Evolutionary conservation across 2,329 filamentous ascomycete species (phyloP), one percentile per base, ranked within the genome.

Genomic region (Apiospora aurea): DNA sequence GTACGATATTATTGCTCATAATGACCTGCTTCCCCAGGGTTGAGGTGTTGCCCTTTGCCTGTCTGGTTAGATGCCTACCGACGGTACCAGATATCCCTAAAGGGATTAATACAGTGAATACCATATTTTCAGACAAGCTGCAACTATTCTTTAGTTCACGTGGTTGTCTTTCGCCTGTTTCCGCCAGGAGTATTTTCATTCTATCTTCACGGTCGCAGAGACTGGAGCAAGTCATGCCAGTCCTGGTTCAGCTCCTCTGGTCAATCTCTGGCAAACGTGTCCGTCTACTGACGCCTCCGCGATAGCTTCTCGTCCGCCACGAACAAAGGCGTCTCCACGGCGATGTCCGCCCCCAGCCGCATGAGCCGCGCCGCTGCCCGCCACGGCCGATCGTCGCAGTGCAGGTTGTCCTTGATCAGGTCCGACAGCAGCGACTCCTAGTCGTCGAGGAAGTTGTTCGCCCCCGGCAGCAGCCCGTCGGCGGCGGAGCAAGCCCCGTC

Each of bases 1-100:
- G 57, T 64, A 64, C 57, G 57, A 64, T 64, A 41, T 64, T n/a
- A 41, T n/a, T 61, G 29, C 4, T 26, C n/a, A 51, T 38, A 34
- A 61, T 21, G 26, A 14, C 53, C 53, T 61, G 34, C 14, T 34
- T 18, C 14, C 13, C 47, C 47, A 24, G n/a, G 47, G 7, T 24
- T 24, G 46, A 46, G 6, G 18, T 24, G 47, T 13, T 6, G 51
- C 51, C 26, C 34, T 18, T 18, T 6, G 26, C 1, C 8, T 34
- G 14, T 18, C 26, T 21, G 26, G 16, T 11, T 13, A 57, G 51
- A 29, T 16, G 16, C 26, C 51, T 51, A 51, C n/a, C 3, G 5
- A n/a, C 11, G n/a, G 14, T 14, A 4, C n/a, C n/a, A 24, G n/a
- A 1, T 13, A 24, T 13, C 8, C 47, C 6, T n/a, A n/a, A 10